These are phyloP conservation scores for Otatea glauca DNA, from an alignment of 176 grass and related monocot species.

Conservation along the genomic window DNA sequence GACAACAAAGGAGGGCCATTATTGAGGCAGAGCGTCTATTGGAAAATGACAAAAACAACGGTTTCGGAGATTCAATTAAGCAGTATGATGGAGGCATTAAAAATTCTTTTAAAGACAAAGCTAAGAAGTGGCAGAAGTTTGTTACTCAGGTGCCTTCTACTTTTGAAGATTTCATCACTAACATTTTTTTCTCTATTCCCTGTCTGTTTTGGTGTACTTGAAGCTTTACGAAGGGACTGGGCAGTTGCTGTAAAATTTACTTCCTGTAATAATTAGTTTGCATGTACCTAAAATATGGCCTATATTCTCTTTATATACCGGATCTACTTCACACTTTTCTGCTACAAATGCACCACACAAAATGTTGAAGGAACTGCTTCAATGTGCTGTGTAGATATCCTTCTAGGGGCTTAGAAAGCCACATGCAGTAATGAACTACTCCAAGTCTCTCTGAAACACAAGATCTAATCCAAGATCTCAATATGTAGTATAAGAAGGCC, in stretches of 20 bases:
- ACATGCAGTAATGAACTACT: neutral
- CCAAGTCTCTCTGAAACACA: slow-evolving; percentile 24
- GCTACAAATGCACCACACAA: slow-evolving; percentile 8
- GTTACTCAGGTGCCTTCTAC: slow-evolving; percentile 68
- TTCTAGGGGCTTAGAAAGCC: slow-evolving; percentile 17
- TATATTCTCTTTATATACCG: slow-evolving; percentile 8
- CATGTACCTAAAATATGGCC: no score
- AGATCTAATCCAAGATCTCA: slow-evolving; percentile 5
- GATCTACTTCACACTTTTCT: slow-evolving; percentile 25
- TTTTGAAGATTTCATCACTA: slow-evolving; percentile 33
- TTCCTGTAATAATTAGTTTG: neutral
- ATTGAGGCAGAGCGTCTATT: slow-evolving; percentile 77
- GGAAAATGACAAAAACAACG: slow-evolving; percentile 53
- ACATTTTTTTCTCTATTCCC: slow-evolving; percentile 2
- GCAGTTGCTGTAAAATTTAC: slow-evolving; percentile 18
- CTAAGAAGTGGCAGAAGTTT: slow-evolving; percentile 94
- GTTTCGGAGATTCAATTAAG: slow-evolving; percentile 46
- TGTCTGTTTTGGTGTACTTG: slow-evolving; percentile 7
- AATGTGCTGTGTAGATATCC: neutral
- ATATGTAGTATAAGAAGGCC: slow-evolving; percentile 7
- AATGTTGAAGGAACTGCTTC: neutral
- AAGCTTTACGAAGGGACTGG: slow-evolving; percentile 8
- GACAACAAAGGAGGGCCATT: slow-evolving; percentile 89
- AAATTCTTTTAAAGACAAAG: slow-evolving; percentile 81
- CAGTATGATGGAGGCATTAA: slow-evolving; percentile 60